phyloP scores from a whole-genome alignment of 441 rosid species.

The Erodium trifolium region DNA sequence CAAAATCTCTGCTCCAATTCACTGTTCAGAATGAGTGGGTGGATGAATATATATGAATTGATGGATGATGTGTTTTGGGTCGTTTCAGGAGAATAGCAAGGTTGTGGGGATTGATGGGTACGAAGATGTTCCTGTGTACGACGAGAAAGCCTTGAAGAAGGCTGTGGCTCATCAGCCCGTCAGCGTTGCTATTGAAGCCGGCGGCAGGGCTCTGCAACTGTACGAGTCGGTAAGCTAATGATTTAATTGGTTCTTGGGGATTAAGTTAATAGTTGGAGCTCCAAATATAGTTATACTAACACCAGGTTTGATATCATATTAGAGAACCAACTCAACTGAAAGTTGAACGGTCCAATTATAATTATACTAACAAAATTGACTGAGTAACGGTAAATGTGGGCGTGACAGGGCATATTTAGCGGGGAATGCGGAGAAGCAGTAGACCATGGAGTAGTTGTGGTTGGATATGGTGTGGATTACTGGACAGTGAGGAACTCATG shows the following conservation, averaged over 20 bases:
- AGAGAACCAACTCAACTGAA: too few species aligned
- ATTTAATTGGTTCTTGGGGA: neutral
- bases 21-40: too few species aligned
- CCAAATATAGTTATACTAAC: too few species aligned
- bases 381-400: too few species aligned
- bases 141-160: constrained; percentile 45
- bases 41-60: too few species aligned
- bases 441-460: constrained; percentile 53
- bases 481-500: constrained; percentile 69
- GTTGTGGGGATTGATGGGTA: constrained; percentile 62
- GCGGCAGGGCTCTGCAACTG: constrained; percentile 49
- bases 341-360: too few species aligned
- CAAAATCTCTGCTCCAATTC: neutral
- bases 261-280: too few species aligned
- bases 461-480: constrained; percentile 51
- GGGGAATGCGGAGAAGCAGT: constrained; percentile 45
- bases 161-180: constrained; percentile 63
- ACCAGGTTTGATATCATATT: too few species aligned
- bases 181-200: constrained; percentile 67
- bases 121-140: constrained; percentile 43
- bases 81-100: constrained; percentile 37
- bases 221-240: constrained; percentile 42
- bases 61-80: constrained; percentile 5
- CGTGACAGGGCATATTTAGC: constrained; percentile 52
- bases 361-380: too few species aligned